phyloP scores from a whole-genome alignment of 2,329 filamentous ascomycete species.

The Thielaviopsis musarum region DNA sequence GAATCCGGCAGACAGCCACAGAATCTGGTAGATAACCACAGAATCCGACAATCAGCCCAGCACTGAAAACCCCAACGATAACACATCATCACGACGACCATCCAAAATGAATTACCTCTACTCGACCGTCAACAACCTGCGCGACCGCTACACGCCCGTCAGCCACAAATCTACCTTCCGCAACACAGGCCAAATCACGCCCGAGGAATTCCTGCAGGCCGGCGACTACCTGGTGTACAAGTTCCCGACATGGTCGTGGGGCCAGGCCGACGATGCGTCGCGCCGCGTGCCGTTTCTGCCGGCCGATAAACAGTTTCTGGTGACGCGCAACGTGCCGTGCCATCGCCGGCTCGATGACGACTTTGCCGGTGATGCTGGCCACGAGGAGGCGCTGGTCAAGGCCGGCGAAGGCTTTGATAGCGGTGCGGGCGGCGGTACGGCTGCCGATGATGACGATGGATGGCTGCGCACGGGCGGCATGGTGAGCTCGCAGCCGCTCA shows the following conservation, averaged over 20 bases:
- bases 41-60: no score
- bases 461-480: constrained; percentile 81
- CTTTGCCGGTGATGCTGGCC: constrained; percentile 75
- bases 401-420: constrained; percentile 50
- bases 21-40: no score
- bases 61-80: no score
- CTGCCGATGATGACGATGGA: constrained; percentile 56
- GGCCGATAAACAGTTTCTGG: constrained; percentile 80
- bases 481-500: constrained; percentile 56
- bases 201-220: constrained; percentile 87
- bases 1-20: no score
- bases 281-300: constrained; percentile 73
- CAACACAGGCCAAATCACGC: constrained; percentile 84
- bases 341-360: constrained; percentile 81
- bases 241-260: constrained; percentile 97
- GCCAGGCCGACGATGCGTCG: constrained; percentile 64
- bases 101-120: constrained; percentile 75
- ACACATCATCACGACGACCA: no score
- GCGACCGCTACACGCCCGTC: constrained; percentile 81
- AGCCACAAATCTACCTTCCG: constrained; percentile 86
- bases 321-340: constrained; percentile 89
- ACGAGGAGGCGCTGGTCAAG: constrained; percentile 71
- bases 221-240: constrained; percentile 98
- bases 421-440: constrained; percentile 19
- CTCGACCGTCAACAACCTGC: constrained; percentile 79